Evolutionary conservation across 202 grass and related monocot genomes (phyloP).

Genomic region (Carex arenaria): DNA sequence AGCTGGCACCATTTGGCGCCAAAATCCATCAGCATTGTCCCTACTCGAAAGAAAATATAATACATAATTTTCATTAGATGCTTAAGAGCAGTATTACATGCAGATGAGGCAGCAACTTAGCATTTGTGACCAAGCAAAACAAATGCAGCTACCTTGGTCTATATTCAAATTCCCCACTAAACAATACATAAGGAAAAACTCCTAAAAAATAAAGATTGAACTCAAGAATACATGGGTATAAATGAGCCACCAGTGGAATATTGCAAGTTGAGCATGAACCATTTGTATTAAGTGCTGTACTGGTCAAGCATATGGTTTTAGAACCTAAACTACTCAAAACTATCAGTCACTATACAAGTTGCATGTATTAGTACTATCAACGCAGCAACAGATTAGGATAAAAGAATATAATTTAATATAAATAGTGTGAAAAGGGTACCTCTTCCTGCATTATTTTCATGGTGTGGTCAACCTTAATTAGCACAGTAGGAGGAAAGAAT

Average conservation of each 20-base stretch:
- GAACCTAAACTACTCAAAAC: neutral
- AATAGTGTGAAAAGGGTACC: constrained; percentile 29
- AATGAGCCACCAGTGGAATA: neutral
- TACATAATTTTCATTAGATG: neutral
- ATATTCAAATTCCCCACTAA: neutral
- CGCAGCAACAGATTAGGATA: neutral
- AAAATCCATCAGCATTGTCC: neutral
- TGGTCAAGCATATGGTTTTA: neutral
- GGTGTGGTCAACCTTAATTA: constrained; percentile 85
- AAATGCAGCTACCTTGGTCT: neutral
- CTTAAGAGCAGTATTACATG: neutral
- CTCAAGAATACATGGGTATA: neutral
- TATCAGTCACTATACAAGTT: neutral
- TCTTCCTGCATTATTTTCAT: constrained; percentile 99
- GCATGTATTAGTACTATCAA: neutral
- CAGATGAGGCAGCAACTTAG: neutral
- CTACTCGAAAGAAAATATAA: neutral
- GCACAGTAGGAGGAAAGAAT: constrained; percentile 88
- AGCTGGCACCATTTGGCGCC: neutral
- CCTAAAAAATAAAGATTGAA: neutral
- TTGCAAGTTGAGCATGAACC: neutral
- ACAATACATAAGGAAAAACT: neutral
- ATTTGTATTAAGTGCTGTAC: neutral
- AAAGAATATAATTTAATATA: neutral
- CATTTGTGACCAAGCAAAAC: neutral